Base-by-base conservation (phyloP, 2,329 filamentous ascomycete genomes). In the Herpotrichia juniperi region DNA sequence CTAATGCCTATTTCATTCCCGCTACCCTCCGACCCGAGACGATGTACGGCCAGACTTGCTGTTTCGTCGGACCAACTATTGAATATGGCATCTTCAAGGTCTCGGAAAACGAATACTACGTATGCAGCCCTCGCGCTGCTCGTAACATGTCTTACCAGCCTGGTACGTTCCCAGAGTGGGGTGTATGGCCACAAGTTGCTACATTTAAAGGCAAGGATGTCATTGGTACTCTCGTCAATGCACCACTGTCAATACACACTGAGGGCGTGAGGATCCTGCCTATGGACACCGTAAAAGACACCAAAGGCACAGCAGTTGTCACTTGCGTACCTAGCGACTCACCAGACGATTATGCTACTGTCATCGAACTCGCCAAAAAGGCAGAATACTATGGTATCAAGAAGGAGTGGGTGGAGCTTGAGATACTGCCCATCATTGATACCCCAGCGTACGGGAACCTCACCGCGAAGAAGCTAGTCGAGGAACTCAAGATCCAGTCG, bases 31-130 rank as follows among this genome's bases (percentile, higher is more conserved):
- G 94, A 56, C 91, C 94, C 2, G 94, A 99, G 81, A 99, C 94
- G 30, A 97, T 99, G 93, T 99, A 97, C 72, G 96, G 96, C 34
- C 94, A 97, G 76, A 96, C 87, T 3, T 96, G 91, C 78, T 96
- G 93, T 74, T 99, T 97, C 64, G 91, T 99, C 42, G 91, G 92
- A 3, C 93, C 94, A 9, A 90, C 89, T 69, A 89, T 97, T 67
- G 85, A 82, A 39, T 99, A 99, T 68, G 93, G 93, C 45, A 78
- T 99, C 57, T 97, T 91, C 82, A 90, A 91, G 74, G 85, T 86
- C 40, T 67, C 70, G 26, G 78, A 77, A 30, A 74, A 70, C 58
- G 89, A 96, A 62, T 96, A 91, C 77, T 94, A 87, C 69, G 81
- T 97, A 54, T 83, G 92, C 58, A 96, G 90, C 12, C 87, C 94